phyloP scores from a whole-genome alignment of 345 rosid species.

The Sisymbrium irio region DNA sequence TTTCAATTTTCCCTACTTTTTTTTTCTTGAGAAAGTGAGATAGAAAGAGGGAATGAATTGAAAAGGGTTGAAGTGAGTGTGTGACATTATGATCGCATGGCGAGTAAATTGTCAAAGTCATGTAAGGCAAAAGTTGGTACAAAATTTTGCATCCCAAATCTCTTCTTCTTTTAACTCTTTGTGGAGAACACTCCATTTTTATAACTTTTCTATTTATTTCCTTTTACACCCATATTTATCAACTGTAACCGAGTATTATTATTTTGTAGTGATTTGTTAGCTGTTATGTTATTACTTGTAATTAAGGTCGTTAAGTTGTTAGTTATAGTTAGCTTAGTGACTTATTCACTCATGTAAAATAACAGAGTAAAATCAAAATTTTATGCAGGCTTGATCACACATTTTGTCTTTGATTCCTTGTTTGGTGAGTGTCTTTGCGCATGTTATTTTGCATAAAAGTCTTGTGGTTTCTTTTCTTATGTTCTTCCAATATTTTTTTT shows the following conservation, averaged over 20 bases:
- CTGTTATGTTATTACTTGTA: background rate
- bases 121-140: conserved; percentile 33
- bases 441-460: too few species aligned
- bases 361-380: background rate
- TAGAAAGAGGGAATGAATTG: conserved; percentile 22
- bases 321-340: background rate
- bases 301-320: background rate
- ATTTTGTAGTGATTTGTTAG: background rate
- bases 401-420: too few species aligned
- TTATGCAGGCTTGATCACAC: too few species aligned
- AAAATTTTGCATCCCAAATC: conserved; percentile 15
- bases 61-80: conserved; percentile 33
- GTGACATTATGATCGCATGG: conserved; percentile 38
- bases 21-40: conserved; percentile 22
- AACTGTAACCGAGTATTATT: background rate
- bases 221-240: background rate
- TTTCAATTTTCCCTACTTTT: conserved; percentile 7
- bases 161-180: conserved; percentile 1
- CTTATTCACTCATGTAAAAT: background rate
- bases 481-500: too few species aligned
- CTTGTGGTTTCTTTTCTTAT: too few species aligned
- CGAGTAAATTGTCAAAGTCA: conserved; percentile 28
- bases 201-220: background rate
- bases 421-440: too few species aligned
- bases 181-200: conserved; percentile 21